A percentile compares a stretch with the other conserved stretches of the same genome.
These are phyloP conservation scores for Perkinsus olseni DNA, from an alignment of 169 alveolate genomes.

Conservation along the genomic window DNA sequence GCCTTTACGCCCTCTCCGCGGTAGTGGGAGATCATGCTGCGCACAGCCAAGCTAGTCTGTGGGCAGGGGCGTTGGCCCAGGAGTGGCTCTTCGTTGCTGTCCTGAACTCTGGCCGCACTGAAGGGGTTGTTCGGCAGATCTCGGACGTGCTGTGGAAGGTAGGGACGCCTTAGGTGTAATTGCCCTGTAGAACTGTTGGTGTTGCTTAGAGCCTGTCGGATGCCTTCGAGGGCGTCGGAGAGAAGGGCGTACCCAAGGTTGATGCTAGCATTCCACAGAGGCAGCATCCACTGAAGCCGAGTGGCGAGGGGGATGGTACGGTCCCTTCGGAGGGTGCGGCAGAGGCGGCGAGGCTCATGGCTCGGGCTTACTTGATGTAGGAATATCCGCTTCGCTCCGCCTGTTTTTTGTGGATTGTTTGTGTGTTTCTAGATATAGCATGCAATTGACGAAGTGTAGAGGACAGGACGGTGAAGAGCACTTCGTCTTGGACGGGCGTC, in stretches of 20 bases:
- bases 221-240: background rate
- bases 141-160: background rate
- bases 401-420: background rate
- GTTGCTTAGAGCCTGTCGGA: background rate
- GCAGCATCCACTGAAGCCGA: background rate
- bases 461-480: background rate
- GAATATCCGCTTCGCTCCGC: background rate
- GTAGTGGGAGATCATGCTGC: background rate
- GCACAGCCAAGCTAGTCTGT: background rate
- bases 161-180: background rate
- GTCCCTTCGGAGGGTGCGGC: background rate
- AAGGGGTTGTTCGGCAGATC: background rate
- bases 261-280: background rate
- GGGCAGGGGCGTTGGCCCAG: background rate
- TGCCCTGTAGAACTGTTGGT: no score
- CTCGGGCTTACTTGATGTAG: background rate
- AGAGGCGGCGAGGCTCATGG: background rate
- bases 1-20: background rate
- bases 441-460: background rate
- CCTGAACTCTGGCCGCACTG: background rate
- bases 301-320: background rate
- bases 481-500: background rate
- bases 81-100: background rate
- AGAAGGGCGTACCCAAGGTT: background rate
- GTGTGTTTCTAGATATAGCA: background rate